phyloP scores from a whole-genome alignment of 2,329 filamentous ascomycete species.

The Fulvia fulva region DNA sequence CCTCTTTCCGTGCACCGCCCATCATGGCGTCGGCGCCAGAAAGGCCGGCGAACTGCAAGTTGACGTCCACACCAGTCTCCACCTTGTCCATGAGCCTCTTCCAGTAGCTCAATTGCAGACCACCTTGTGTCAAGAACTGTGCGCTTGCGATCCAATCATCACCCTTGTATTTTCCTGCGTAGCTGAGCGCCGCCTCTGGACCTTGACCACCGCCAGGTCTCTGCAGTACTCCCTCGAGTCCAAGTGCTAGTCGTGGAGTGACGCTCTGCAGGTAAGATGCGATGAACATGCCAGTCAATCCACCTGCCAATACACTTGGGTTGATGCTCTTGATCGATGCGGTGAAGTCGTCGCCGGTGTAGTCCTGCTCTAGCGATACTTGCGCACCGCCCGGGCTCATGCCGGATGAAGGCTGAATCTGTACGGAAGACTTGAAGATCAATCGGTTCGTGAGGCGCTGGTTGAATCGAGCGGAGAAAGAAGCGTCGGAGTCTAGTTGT shows the following conservation, averaged over 20 bases:
- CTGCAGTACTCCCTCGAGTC: slow-evolving; percentile 92
- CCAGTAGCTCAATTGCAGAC: slow-evolving; percentile 91
- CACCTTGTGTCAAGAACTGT: slow-evolving; percentile 84
- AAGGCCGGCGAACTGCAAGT: slow-evolving; percentile 70
- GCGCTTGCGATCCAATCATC: slow-evolving; percentile 89
- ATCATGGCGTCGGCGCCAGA: slow-evolving; percentile 63
- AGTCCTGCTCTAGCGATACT: slow-evolving; percentile 92
- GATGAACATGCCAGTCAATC: slow-evolving; percentile 90
- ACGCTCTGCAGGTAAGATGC: slow-evolving; percentile 93
- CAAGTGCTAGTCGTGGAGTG: slow-evolving; percentile 79
- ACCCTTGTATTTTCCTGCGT: slow-evolving; percentile 86
- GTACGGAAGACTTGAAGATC: slow-evolving; percentile 81
- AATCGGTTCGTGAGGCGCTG: slow-evolving; percentile 78
- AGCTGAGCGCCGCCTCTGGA: slow-evolving; percentile 87
- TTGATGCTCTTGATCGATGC: slow-evolving; percentile 91
- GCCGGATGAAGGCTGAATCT: slow-evolving; percentile 61
- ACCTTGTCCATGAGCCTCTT: slow-evolving; percentile 87
- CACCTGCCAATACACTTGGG: slow-evolving; percentile 88
- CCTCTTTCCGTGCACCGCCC: slow-evolving; percentile 73
- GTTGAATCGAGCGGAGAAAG: slow-evolving; percentile 85
- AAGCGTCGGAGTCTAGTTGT: slow-evolving; percentile 88
- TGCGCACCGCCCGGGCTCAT: slow-evolving; percentile 71
- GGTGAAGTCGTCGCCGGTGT: slow-evolving; percentile 87
- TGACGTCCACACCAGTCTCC: slow-evolving; percentile 92
- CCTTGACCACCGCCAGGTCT: slow-evolving; percentile 76